Conservation (phyloP, 495 filamentous ascomycete genomes). For the Xylaria sp. region DNA sequence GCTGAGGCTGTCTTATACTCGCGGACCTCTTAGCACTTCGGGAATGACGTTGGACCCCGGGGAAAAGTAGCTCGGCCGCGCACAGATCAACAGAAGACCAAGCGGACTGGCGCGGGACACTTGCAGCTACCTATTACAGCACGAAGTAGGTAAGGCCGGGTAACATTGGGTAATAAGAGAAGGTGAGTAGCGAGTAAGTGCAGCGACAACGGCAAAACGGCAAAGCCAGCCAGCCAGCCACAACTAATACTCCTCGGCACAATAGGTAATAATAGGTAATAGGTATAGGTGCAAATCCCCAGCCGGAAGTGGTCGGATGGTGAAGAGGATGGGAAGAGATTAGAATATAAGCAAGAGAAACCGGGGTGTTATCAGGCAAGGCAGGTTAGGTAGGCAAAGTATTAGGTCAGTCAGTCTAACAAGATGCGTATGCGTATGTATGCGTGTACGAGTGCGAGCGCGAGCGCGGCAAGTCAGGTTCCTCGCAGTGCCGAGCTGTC, state of each 20-base stretch:
- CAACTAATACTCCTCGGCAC: background rate
- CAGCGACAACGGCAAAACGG: slow-evolving; percentile 2
- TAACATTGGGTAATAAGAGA: slow-evolving; percentile 6
- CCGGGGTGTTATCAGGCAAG: slow-evolving; percentile 6
- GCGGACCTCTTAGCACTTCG: background rate
- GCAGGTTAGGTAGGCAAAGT: too few species aligned
- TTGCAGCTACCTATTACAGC: background rate
- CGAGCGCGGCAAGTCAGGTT: slow-evolving; percentile 20
- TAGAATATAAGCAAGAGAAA: background rate
- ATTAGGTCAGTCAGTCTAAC: background rate
- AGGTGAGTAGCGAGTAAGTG: background rate
- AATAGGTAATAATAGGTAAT: too few species aligned
- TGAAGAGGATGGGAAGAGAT: background rate
- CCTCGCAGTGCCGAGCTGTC: background rate
- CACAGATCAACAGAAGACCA: slow-evolving; percentile 2
- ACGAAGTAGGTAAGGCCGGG: background rate
- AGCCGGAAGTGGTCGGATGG: background rate
- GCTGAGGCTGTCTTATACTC: slow-evolving; percentile 19
- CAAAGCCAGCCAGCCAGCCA: slow-evolving; percentile 1
- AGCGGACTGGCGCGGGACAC: background rate
- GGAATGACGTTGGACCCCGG: slow-evolving; percentile 19
- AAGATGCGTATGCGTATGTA: background rate
- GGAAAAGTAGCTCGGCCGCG: background rate
- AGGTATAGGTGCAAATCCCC: too few species aligned
- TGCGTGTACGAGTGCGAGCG: slow-evolving; percentile 13